Base-by-base conservation (phyloP, 495 filamentous ascomycete genomes). In the Ramalina intermedia region DNA sequence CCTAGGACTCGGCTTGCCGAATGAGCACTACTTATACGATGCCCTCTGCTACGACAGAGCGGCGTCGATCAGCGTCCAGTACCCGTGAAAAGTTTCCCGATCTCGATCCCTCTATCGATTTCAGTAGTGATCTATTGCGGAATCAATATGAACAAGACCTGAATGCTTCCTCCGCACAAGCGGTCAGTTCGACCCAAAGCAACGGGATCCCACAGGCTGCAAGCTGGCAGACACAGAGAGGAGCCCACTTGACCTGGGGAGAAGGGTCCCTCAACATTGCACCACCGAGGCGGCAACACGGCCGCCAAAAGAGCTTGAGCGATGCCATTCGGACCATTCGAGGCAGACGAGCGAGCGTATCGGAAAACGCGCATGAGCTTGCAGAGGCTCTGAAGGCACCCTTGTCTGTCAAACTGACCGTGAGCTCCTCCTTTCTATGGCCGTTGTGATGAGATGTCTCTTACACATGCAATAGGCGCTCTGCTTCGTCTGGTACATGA, bases 331-430 rank as follows among this genome's bases (percentile, higher is more conserved):
- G 72, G 48, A 86, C 79, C 4, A 87, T 94, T 52, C 70, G 87
- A 45, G 81, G 73, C 33, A 73, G 85, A 57, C 81, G 76, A 53
- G 84, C 72, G 43, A 96, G 87, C 60, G 80, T 96, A 57, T 87
- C 82, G 68, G 84, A 85, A 56, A 93, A 90, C 61, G 87, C 88
- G 50, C 87, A 93, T 49, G 93, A 99, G 63, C 73, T 99, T 54
- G 88, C 87, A 16, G 85, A 90, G 63, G 86, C 87, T 20, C 73
- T 99, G 43, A 84, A 81, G 58, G 91, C 89, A 17, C 91, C 91
- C 18, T 70, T 99, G 37, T 96, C 91, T 13, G 81, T 84, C 57
- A 85, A 72, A 65, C 76, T 94, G 51, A 76, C 89, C 60, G 87
- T 94, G 81, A 62, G 46, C 54, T 39, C 36, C 38, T 26, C 41